Evolutionary conservation across 140 eudicot species (phyloP).

Genomic region (Erigeron philadelphicus): DNA sequence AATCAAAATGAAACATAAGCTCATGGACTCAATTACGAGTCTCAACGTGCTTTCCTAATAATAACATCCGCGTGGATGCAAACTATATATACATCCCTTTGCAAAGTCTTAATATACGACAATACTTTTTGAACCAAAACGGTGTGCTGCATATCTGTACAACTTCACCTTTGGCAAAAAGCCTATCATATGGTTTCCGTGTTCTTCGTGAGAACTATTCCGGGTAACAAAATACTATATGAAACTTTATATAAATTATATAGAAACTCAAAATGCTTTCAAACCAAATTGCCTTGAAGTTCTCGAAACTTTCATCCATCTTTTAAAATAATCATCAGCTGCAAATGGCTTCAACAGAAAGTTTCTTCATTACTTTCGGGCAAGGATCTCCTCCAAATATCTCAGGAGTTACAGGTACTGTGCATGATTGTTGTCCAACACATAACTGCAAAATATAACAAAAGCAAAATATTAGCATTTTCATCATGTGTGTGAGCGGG

Average conservation of each 20-base stretch:
- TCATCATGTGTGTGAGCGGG: not conserved
- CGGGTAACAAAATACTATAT: slow-evolving; percentile 4
- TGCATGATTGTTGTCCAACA: slow-evolving; percentile 65
- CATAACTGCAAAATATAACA: slow-evolving; percentile 49
- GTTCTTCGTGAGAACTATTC: slow-evolving; percentile 13
- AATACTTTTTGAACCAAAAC: slow-evolving; percentile 34
- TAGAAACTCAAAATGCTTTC: slow-evolving; percentile 5
- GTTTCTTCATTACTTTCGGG: slow-evolving; percentile 81
- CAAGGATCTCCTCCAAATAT: slow-evolving; percentile 96
- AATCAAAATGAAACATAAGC: slow-evolving; percentile 27
- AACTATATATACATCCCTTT: slow-evolving; percentile 40
- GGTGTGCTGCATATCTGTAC: slow-evolving; percentile 76
- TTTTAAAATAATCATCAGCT: slow-evolving; percentile 34
- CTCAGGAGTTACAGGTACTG: slow-evolving; percentile 76
- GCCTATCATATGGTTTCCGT: slow-evolving; percentile 25
- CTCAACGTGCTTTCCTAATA: slow-evolving; percentile 32
- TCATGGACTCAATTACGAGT: slow-evolving; percentile 52
- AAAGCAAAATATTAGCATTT: not conserved
- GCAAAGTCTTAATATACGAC: slow-evolving; percentile 22
- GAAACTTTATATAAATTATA: slow-evolving; percentile 16
- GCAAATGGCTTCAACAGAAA: slow-evolving; percentile 89
- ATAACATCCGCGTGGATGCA: slow-evolving; percentile 21
- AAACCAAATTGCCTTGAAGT: slow-evolving; percentile 14
- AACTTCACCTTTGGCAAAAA: slow-evolving; percentile 58
- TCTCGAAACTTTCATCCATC: not conserved